Percentiles rank a stretch among this genome's conserved stretches.
These are phyloP conservation scores for Adansonia rubrostipa DNA, from an alignment of 441 rosid species.

Conservation along the genomic window DNA sequence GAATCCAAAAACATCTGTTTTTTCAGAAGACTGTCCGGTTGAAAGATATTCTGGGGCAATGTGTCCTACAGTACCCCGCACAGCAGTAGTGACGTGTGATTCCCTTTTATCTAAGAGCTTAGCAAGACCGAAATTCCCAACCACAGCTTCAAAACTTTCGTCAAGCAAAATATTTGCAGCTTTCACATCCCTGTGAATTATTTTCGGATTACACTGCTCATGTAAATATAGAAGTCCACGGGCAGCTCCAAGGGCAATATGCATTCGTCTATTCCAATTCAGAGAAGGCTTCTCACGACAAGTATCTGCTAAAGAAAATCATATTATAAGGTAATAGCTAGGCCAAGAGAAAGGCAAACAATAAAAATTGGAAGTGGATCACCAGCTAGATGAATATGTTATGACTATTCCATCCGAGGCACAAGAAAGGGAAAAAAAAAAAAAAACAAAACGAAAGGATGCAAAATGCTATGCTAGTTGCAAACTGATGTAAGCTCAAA, in stretches of 20 bases:
- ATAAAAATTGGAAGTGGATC: not conserved
- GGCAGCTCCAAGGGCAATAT: slow-evolving; percentile 73
- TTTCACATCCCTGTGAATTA: slow-evolving; percentile 91
- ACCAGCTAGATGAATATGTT: not conserved
- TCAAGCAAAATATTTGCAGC: slow-evolving; percentile 91
- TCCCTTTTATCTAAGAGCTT: slow-evolving; percentile 79
- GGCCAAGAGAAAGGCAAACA: not conserved
- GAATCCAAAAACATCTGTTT: slow-evolving; percentile 90
- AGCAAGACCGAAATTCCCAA: slow-evolving; percentile 91
- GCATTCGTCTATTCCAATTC: slow-evolving; percentile 79
- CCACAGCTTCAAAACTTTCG: slow-evolving; percentile 86
- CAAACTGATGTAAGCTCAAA: not conserved
- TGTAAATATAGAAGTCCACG: slow-evolving; percentile 90
- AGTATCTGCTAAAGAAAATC: slow-evolving; percentile 44
- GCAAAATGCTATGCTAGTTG: not conserved
- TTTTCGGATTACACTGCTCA: slow-evolving; percentile 89
- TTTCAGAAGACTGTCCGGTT: slow-evolving; percentile 92
- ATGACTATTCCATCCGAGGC: not conserved
- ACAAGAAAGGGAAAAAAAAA: not conserved
- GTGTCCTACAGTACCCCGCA: slow-evolving; percentile 90
- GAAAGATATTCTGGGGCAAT: slow-evolving; percentile 95
- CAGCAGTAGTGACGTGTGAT: slow-evolving; percentile 89
- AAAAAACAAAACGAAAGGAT: not conserved
- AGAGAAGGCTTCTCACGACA: slow-evolving; percentile 63
- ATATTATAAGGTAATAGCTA: slow-evolving; percentile 3